Evolutionary conservation across 1,284 basidiomycete species (phyloP), one percentile per base, ranked within the genome.

Genomic region (Irpex sp.): DNA sequence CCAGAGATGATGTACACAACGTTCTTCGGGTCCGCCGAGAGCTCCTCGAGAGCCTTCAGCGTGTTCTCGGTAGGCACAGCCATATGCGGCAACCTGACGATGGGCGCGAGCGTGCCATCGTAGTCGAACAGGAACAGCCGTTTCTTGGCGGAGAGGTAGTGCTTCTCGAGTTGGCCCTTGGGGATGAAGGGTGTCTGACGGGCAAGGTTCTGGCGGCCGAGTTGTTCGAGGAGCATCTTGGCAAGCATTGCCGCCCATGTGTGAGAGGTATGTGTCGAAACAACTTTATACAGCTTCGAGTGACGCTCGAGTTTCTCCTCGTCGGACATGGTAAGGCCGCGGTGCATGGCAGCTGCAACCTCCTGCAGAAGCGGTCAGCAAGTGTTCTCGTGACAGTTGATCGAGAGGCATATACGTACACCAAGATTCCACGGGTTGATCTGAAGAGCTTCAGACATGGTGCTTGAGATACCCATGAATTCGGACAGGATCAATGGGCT

Each of bases 1-100:
- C 97, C 97, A 0, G 95, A 97, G 74, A 99, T 98, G 76, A 99
- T 94, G 81, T 95, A 99, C 62, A 98, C 94, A 49, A 98, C 72
- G 76, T 99, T 99, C 70, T 82, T 82, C 55, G 93, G 90, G 75
- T 99, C 96, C 9, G 82, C 79, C 1, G 89, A 81, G 38, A 99
- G 85, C 62, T 81, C 78, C 57, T 85, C 78, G 64, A 99, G 87
- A 1, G 93, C 92, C 54, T 84, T 80, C 31, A 97, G 85, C 15
- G 97, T 89, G 26, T 85, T 81, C 13, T 84, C 76, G 0, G 94
- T 91, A 0, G 97, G 97, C 6, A 92, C 79, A 1, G 97, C 97
- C 79, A 91, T 91, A 55, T 89, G 89, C 0, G 97, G 97, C 11
- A 89, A 87, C 79, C 96, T 97, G 74, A 99, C 97, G 73, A 99